A percentile compares a stretch with the other conserved stretches of the same genome.
phyloP scores from a whole-genome alignment of 73 alveolate species.

The Tetrahymena elliotti region DNA sequence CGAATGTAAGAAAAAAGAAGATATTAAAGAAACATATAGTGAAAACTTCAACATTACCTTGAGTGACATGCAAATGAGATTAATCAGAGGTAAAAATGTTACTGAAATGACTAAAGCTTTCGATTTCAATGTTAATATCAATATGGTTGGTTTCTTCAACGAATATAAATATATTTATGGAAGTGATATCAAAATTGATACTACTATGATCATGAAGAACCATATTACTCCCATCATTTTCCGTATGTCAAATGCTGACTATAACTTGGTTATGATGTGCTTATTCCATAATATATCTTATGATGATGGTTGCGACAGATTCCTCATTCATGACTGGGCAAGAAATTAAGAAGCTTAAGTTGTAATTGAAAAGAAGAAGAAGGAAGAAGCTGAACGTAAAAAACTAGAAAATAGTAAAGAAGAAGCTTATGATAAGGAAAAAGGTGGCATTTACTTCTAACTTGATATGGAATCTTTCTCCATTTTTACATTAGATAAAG shows the following conservation, averaged over 20 bases:
- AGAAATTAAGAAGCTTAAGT: neutral
- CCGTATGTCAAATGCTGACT: constrained; percentile 25
- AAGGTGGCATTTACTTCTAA: constrained; percentile 13
- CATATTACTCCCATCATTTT: constrained; percentile 25
- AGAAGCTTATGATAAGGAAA: neutral
- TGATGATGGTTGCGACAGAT: constrained; percentile 42
- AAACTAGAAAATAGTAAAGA: neutral
- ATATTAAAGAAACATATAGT: neutral
- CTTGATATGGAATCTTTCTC: constrained; percentile 28
- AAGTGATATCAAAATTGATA: constrained; percentile 6
- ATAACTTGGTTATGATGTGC: constrained; percentile 34
- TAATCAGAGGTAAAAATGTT: neutral
- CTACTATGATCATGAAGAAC: neutral
- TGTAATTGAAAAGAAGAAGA: neutral
- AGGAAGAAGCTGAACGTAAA: neutral
- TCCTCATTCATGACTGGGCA: neutral
- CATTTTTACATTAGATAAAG: neutral
- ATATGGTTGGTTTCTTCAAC: constrained; percentile 5
- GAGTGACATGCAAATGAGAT: constrained; percentile 16
- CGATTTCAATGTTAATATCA: constrained; percentile 23
- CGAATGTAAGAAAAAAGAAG: neutral
- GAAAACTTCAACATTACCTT: constrained; percentile 8
- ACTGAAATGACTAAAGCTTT: constrained; percentile 34
- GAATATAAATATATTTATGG: constrained; percentile 13
- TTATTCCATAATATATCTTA: constrained; percentile 38